Evolutionary conservation across 179 eudicot species (phyloP).

Genomic region (Spinacia oleracea): DNA sequence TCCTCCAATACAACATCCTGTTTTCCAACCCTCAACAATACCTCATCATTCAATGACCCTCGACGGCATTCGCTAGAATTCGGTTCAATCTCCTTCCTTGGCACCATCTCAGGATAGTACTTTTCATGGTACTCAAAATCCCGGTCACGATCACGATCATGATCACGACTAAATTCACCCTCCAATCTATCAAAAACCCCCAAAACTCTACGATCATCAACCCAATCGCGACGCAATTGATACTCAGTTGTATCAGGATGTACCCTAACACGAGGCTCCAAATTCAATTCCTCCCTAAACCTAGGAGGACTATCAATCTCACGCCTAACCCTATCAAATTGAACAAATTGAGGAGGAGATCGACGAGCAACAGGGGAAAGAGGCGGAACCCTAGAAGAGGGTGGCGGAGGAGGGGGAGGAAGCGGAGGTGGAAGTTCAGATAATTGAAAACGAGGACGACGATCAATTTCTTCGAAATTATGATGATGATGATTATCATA

Average conservation of each 20-base stretch:
- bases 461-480: slow-evolving; percentile 2
- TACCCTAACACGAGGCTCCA: slow-evolving; percentile 19
- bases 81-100: slow-evolving; percentile 25
- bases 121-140: slow-evolving; percentile 9
- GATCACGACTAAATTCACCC: slow-evolving; percentile 25
- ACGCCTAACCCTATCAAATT: slow-evolving; percentile 27
- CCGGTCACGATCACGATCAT: slow-evolving; percentile 13
- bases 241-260: slow-evolving; percentile 20
- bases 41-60: slow-evolving; percentile 13
- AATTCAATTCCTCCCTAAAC: slow-evolving; percentile 33
- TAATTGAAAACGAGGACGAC: slow-evolving; percentile 6
- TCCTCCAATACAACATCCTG: slow-evolving; percentile 28
- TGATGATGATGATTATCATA: slow-evolving; percentile 8
- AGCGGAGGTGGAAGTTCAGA: slow-evolving; percentile 1
- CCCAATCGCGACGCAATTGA: slow-evolving; percentile 15
- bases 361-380: not conserved
- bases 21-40: slow-evolving; percentile 25
- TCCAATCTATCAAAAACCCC: slow-evolving; percentile 15
- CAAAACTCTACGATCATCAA: slow-evolving; percentile 8
- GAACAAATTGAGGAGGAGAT: not conserved
- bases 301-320: slow-evolving; percentile 32
- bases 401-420: not conserved
- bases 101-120: slow-evolving; percentile 18
- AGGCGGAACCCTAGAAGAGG: slow-evolving; percentile 3
- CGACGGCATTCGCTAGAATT: slow-evolving; percentile 19